phyloP scores from a whole-genome alignment of 2,329 filamentous ascomycete species.

The Colletotrichum sp. region DNA sequence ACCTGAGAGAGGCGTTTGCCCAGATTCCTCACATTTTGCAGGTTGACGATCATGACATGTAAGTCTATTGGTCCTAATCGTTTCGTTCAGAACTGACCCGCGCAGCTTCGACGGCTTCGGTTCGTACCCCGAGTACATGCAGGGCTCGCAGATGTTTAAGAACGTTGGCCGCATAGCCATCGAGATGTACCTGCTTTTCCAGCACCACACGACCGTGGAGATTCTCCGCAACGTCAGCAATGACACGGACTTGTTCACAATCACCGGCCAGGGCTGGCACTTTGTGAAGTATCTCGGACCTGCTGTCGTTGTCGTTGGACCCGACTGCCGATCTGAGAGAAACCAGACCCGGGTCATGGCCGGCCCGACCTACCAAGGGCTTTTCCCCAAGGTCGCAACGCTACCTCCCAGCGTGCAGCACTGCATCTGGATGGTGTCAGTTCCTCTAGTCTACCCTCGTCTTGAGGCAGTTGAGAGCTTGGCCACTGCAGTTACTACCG shows the following conservation, averaged over 20 bases:
- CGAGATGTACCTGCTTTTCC: slow-evolving; percentile 98
- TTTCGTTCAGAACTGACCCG: slow-evolving; percentile 19
- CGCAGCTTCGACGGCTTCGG: slow-evolving; percentile 93
- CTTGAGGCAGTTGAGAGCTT: slow-evolving; percentile 91
- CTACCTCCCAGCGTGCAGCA: slow-evolving; percentile 94
- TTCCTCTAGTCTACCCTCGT: slow-evolving; percentile 89
- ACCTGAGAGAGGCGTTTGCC: slow-evolving; percentile 91
- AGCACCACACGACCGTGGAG: slow-evolving; percentile 95
- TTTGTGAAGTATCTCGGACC: slow-evolving; percentile 97
- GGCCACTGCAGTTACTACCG: slow-evolving; percentile 88
- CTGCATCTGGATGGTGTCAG: slow-evolving; percentile 94
- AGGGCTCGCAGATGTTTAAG: slow-evolving; percentile 96
- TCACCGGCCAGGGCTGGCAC: slow-evolving; percentile 98
- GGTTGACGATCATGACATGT: slow-evolving; percentile 98
- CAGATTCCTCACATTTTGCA: slow-evolving; percentile 95
- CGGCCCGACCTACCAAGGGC: slow-evolving; percentile 93
- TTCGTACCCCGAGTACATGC: slow-evolving; percentile 98
- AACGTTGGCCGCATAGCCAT: slow-evolving; percentile 95
- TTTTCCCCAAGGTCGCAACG: slow-evolving; percentile 94
- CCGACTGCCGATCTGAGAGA: slow-evolving; percentile 90
- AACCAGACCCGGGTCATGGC: slow-evolving; percentile 92
- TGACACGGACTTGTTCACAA: slow-evolving; percentile 92
- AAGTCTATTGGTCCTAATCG: slow-evolving; percentile 47
- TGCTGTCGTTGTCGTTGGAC: slow-evolving; percentile 85
- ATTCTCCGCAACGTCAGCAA: slow-evolving; percentile 88